Evolutionary conservation across 768 basidiomycete genomes (phyloP).

Genomic region (Harrya chromipes): DNA sequence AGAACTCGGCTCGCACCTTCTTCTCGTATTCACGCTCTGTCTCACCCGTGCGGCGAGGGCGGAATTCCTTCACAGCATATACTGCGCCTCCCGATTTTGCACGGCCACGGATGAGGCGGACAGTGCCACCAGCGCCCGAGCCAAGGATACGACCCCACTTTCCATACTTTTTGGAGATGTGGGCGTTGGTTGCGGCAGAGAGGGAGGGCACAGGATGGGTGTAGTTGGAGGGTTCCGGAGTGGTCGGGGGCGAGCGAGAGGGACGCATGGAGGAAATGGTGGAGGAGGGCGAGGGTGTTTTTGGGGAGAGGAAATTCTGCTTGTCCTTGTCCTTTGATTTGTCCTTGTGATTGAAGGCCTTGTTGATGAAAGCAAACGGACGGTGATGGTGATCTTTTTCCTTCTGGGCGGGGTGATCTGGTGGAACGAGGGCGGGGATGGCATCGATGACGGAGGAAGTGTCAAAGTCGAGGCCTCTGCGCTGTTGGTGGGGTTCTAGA

Average conservation of each 20-base stretch:
- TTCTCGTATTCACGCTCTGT: constrained; percentile 97
- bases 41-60: constrained; percentile 86
- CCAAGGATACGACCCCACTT: constrained; percentile 97
- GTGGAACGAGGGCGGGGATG: constrained; percentile 24
- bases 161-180: constrained; percentile 97
- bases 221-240: constrained; percentile 24
- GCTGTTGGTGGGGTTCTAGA: constrained; percentile 35
- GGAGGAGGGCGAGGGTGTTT: constrained; percentile 36
- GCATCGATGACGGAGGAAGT: constrained; percentile 32
- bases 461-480: constrained; percentile 36
- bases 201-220: constrained; percentile 54
- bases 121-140: constrained; percentile 97
- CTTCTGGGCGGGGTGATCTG: constrained; percentile 16
- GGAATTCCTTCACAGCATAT: constrained; percentile 97
- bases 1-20: constrained; percentile 99
- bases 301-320: background rate
- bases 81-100: constrained; percentile 78
- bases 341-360: constrained; percentile 33
- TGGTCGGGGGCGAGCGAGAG: constrained; percentile 26
- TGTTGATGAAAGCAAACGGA: constrained; percentile 33
- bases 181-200: constrained; percentile 81
- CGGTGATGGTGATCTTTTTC: constrained; percentile 26
- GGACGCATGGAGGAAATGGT: constrained; percentile 23
- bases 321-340: constrained; percentile 22
- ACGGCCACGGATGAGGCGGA: constrained; percentile 88